Evolutionary conservation across 176 grass and related monocot genomes (phyloP).

Genomic region (barley (Hordeum vulgare)): MorexV3_pseudomolecules_assembly NC_058524.1:427853972-427854471

Average conservation of each 20-base stretch:
- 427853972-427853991: constrained; percentile 90
- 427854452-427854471: not conserved
- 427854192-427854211: constrained; percentile 78
- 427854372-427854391: not conserved
- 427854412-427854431: not conserved
- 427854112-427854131: constrained; percentile 57
- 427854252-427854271: constrained; percentile 39
- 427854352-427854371: not conserved
- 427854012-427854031: not conserved
- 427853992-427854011: constrained; percentile 38
- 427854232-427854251: constrained; percentile 26
- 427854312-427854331: constrained; percentile 54
- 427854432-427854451: not conserved
- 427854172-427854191: constrained; percentile 68
- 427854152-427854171: constrained; percentile 70
- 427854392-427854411: not conserved
- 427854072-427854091: constrained; percentile 83
- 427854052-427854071: not conserved
- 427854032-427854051: not conserved
- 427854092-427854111: constrained; percentile 87
- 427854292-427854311: constrained; percentile 84
- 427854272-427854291: constrained; percentile 70
- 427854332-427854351: constrained; percentile 18
- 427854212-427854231: constrained; percentile 35
- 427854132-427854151: constrained; percentile 60